Conservation (phyloP, 164 flowering plant species). For the Sextonia rubra region DNA sequence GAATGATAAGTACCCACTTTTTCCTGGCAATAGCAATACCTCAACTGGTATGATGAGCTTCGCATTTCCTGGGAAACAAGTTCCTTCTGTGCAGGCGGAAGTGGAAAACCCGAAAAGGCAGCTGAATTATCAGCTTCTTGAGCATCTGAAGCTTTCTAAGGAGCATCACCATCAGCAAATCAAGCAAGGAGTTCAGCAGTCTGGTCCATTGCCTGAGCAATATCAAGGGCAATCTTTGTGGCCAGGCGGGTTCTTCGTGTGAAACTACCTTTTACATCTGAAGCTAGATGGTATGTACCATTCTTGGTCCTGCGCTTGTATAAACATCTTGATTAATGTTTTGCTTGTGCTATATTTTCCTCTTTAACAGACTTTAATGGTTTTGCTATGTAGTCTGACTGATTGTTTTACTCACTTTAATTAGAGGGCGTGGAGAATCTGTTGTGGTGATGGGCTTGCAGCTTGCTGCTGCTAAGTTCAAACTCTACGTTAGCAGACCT, state of each 20-base stretch:
- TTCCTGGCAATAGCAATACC: conserved; percentile 29
- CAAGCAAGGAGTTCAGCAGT: conserved; percentile 46
- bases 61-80: conserved; percentile 90
- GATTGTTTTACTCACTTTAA: conserved; percentile 7
- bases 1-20: conserved; percentile 18
- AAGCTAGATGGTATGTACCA: conserved; percentile 34
- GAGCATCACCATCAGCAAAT: conserved; percentile 42
- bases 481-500: conserved; percentile 48
- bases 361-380: background rate
- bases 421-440: conserved; percentile 39
- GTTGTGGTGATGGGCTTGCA: conserved; percentile 36
- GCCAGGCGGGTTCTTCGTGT: conserved; percentile 76
- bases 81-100: conserved; percentile 37
- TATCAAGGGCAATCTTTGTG: conserved; percentile 72
- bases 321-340: background rate
- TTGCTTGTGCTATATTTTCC: background rate
- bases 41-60: conserved; percentile 41
- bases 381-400: background rate
- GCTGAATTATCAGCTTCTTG: conserved; percentile 45
- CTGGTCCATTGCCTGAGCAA: conserved; percentile 48
- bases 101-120: conserved; percentile 41
- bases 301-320: conserved; percentile 3
- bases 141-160: conserved; percentile 39
- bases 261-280: conserved; percentile 32
- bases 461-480: conserved; percentile 39